Base-by-base conservation (phyloP, 176 grass and related monocot species). In the Carex myosuroides region DNA sequence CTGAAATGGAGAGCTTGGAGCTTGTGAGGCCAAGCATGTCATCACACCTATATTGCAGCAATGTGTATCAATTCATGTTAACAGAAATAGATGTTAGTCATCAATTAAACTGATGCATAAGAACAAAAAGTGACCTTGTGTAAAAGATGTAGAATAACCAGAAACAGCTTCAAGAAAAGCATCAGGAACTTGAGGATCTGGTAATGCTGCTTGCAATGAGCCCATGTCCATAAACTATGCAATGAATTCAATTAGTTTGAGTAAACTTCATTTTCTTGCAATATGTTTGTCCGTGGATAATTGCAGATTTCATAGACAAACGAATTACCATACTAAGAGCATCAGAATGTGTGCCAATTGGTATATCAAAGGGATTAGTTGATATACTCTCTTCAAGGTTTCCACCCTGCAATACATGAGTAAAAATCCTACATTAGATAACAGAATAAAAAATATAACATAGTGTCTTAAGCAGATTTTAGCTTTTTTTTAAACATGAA, bases 301-400 rank as follows among this genome's bases (percentile, higher is more conserved):
- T 66, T 48, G 26, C 56, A 86, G 18, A 13, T 77, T 24, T 41
- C 14, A 69, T 30, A 4, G 5, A 0, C 44, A 39, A 82, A 84
- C 50, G 37, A 20, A 17, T 50, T 94, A 94, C 95, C 91, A 83
- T 65, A 90, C 79, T 46, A 70, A 78, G 82, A 85, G 84, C 70
- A 79, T 84, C 84, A 9, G n/a, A 69, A 60, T 90, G 84, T 59
- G 79, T 66, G 33, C 85, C 87, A 91, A 85, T 89, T 60, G 92
- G 87, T 82, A 91, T 64, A 83, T 91, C 89, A 84, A 98, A 98
- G 80, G 92, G 91, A 89, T 98, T 98, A 81, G 81, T 83, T 77
- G 88, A 50, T 58, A 79, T 70, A 56, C 85, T 56, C 67, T 86
- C 78, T 55, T 54, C 16, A 87, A 39, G 86, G 33, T 52, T 18